These are phyloP conservation scores for Penicillium capsulatum DNA, from an alignment of 2,329 filamentous ascomycete species.

Conservation along the genomic window DNA sequence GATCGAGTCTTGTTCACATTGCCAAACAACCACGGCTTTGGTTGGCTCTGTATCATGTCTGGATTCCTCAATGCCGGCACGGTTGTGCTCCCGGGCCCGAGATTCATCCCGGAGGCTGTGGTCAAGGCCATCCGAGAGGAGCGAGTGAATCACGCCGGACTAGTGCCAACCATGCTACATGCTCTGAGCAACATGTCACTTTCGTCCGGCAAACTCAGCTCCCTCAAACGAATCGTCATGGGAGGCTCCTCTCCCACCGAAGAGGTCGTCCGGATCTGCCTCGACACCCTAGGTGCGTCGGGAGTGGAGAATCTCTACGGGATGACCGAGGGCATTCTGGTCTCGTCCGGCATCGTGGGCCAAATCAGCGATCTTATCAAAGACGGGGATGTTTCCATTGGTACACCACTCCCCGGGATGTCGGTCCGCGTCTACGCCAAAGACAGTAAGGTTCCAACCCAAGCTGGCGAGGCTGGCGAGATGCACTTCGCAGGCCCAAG, in stretches of 20 bases:
- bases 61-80: slow-evolving; percentile 12
- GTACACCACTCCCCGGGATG: not conserved
- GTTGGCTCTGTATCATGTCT: too few species aligned
- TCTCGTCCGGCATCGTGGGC: not conserved
- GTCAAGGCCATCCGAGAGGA: slow-evolving; percentile 5
- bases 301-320: slow-evolving; percentile 15
- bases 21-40: slow-evolving; percentile 18
- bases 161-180: slow-evolving; percentile 12
- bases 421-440: slow-evolving; percentile 5
- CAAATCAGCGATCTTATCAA: slow-evolving; percentile 1
- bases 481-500: slow-evolving; percentile 8
- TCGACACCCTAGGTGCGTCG: slow-evolving; percentile 8
- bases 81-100: slow-evolving; percentile 12
- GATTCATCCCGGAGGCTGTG: slow-evolving; percentile 9
- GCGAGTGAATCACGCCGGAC: slow-evolving; percentile 2
- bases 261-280: slow-evolving; percentile 12
- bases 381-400: slow-evolving; percentile 3
- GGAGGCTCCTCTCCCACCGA: slow-evolving; percentile 12
- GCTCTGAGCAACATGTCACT: slow-evolving; percentile 4
- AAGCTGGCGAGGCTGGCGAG: slow-evolving; percentile 3
- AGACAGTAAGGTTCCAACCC: not conserved
- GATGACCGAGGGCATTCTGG: slow-evolving; percentile 13
- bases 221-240: slow-evolving; percentile 8
- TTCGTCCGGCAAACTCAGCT: slow-evolving; percentile 1
- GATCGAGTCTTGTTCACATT: slow-evolving; percentile 7